Conservation (phyloP, 306 rosid species). For the peach (Prunus persica) region Prunus_persica_NCBIv2 NC_034009.1:47594501-47595000, state of each 20-base stretch:
- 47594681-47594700: slow-evolving; percentile 48
- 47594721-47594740: slow-evolving; percentile 74
- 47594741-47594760: slow-evolving; percentile 66
- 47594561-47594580: background rate
- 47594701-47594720: slow-evolving; percentile 55
- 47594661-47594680: slow-evolving; percentile 66
- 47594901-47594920: slow-evolving; percentile 70
- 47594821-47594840: slow-evolving; percentile 84
- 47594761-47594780: slow-evolving; percentile 56
- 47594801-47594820: slow-evolving; percentile 48
- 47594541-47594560: background rate
- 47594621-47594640: background rate
- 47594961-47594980: slow-evolving; percentile 8
- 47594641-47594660: slow-evolving; percentile 48
- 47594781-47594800: slow-evolving; percentile 37
- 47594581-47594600: background rate
- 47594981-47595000: background rate
- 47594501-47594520: slow-evolving; percentile 7
- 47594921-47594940: slow-evolving; percentile 58
- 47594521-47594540: background rate
- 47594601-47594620: background rate
- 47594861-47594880: slow-evolving; percentile 75
- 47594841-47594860: slow-evolving; percentile 61
- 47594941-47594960: slow-evolving; percentile 20
- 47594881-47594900: slow-evolving; percentile 77